Evolutionary conservation across 2,329 filamentous ascomycete genomes (phyloP).

Genomic region (Phoma herbarum): DNA sequence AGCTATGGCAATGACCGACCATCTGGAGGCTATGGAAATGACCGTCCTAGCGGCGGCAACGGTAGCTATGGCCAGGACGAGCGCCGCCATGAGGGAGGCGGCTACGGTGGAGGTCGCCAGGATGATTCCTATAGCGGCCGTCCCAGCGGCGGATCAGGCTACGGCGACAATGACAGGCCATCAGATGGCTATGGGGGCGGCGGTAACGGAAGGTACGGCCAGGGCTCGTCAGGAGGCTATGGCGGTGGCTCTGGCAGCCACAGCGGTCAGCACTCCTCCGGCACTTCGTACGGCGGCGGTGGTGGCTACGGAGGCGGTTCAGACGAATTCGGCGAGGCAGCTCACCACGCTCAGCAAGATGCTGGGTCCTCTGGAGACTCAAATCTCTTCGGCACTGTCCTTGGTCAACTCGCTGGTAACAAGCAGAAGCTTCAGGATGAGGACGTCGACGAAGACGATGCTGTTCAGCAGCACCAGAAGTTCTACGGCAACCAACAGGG

Average conservation of each 20-base stretch:
- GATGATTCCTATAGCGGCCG: slow-evolving; percentile 26
- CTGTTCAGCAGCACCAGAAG: slow-evolving; percentile 77
- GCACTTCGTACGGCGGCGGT: slow-evolving; percentile 56
- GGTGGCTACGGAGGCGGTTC: slow-evolving; percentile 51
- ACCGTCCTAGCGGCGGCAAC: slow-evolving; percentile 24
- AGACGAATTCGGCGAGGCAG: slow-evolving; percentile 64
- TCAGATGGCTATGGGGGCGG: slow-evolving; percentile 27
- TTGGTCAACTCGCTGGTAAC: slow-evolving; percentile 64
- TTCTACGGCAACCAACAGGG: slow-evolving; percentile 67
- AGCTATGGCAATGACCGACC: slow-evolving; percentile 3
- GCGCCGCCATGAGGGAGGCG: slow-evolving; percentile 27
- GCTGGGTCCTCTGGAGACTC: slow-evolving; percentile 60
- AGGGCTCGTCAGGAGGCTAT: slow-evolving; percentile 28
- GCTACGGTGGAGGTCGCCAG: slow-evolving; percentile 23
- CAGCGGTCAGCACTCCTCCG: slow-evolving; percentile 48
- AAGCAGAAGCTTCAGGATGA: slow-evolving; percentile 60
- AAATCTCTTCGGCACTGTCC: slow-evolving; percentile 64
- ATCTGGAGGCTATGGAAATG: slow-evolving; percentile 16
- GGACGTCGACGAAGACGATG: slow-evolving; percentile 70
- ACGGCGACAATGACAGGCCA: slow-evolving; percentile 34
- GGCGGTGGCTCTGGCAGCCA: slow-evolving; percentile 34
- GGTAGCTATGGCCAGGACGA: slow-evolving; percentile 29
- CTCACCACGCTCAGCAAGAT: slow-evolving; percentile 64
- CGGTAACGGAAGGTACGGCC: slow-evolving; percentile 20
- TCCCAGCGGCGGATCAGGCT: slow-evolving; percentile 16